Evolutionary conservation across 768 basidiomycete genomes (phyloP).

Genomic region (Clitopilus passeckerianus): DNA sequence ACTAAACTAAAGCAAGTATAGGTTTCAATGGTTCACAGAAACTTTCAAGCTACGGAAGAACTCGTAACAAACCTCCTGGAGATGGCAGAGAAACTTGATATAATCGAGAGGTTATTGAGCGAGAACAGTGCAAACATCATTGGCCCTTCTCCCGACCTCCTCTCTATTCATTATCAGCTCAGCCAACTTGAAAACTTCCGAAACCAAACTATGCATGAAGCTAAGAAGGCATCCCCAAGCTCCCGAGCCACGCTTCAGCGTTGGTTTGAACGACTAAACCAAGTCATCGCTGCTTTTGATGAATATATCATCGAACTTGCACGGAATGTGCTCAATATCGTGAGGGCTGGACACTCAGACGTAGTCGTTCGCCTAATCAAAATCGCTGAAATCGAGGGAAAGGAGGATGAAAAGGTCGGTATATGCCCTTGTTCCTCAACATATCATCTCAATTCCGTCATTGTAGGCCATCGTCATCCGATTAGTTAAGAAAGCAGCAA

Average conservation of each 20-base stretch:
- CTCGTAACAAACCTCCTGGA: constrained; percentile 93
- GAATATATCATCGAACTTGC: constrained; percentile 77
- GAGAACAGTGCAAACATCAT: constrained; percentile 72
- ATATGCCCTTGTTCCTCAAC: not conserved
- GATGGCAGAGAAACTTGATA: constrained; percentile 81
- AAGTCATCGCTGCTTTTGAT: constrained; percentile 79
- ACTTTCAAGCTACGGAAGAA: constrained; percentile 92
- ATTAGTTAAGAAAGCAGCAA: constrained; percentile 91
- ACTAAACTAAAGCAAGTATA: constrained; percentile 21
- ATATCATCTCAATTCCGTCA: not conserved
- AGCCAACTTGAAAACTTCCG: constrained; percentile 91
- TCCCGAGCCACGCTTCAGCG: constrained; percentile 65
- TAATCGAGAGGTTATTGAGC: constrained; percentile 73
- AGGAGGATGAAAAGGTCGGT: constrained; percentile 88
- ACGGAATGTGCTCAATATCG: constrained; percentile 71
- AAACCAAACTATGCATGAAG: constrained; percentile 92
- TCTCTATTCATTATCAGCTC: constrained; percentile 87
- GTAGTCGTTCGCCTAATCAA: constrained; percentile 93
- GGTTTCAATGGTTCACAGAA: constrained; percentile 95
- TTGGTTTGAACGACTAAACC: constrained; percentile 84
- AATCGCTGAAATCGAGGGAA: constrained; percentile 89
- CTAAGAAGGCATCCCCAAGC: constrained; percentile 71
- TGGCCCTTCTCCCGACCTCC: constrained; percentile 84
- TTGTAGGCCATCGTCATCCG: constrained; percentile 85
- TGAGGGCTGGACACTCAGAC: constrained; percentile 71